Evolutionary conservation across 768 basidiomycete species (phyloP), one percentile per base, ranked within the genome.

Genomic region (Pisolithus orientalis): DNA sequence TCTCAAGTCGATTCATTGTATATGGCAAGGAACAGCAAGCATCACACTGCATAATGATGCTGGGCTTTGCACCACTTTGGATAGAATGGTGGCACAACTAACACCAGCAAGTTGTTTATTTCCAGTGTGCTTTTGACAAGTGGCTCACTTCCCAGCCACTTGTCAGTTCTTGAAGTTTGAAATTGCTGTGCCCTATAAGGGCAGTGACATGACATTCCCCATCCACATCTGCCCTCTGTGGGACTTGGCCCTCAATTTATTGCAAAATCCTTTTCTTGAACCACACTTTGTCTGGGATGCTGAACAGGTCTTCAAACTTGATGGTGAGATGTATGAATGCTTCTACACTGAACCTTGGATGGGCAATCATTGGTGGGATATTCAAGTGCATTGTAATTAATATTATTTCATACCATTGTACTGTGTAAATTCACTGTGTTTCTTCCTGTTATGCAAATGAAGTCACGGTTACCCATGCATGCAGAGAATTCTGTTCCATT

Each of bases 291-390:
- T 57, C 21, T 73, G 70, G 66, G 65, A 71, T 65, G 70, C 70
- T 4, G 38, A 62, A 38, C 52, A 39, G 6, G 47, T 58, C 2
- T 73, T 53, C 52, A 65, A 60, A 25, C 68, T 61, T 44, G 53
- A 70, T 54, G 63, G 64, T 0, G 44, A 43, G 6, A 2, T n/a
- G 0, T 74, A 62, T 44, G 58, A 64, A n/a, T 56, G 59, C 0
- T 65, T 72, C 32, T 34, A 62, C 14, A 49, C 68, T 48, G 70
- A 76, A 46, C 72, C 74, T 5, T 72, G 72, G 66, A 70, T 69
- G 5, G 72, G 61, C 0, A 48, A 73, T 34, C 9, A 32, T 1
- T 72, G 61, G 44, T 75, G 72, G 72, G 55, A 70, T 2, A 55
- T 67, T 6, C 71, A 76, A 60, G 74, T 72, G n/a, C 39, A 21